Percentiles rank a stretch among this genome's conserved stretches.
phyloP scores from a whole-genome alignment of 2,329 filamentous ascomycete genomes.

The Verticillium isaacii region DNA sequence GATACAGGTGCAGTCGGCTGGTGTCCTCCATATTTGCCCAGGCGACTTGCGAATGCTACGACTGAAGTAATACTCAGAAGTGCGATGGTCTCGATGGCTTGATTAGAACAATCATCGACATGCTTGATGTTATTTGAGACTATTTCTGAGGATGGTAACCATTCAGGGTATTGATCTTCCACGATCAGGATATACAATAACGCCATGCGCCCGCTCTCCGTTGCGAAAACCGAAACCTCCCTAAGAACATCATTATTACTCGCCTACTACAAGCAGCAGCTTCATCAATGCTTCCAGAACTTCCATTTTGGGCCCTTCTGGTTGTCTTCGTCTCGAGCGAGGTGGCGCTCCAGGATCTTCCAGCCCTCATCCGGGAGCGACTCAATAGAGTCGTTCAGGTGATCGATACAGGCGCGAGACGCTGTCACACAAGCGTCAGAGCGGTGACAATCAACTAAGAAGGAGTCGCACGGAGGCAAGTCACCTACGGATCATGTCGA shows the following conservation, averaged over 20 bases:
- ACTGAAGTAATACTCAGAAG: too few species aligned
- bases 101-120: too few species aligned
- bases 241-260: neutral
- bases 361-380: constrained; percentile 16
- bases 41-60: too few species aligned
- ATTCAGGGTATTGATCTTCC: too few species aligned
- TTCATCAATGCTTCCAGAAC: neutral
- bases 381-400: constrained; percentile 18
- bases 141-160: too few species aligned
- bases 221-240: neutral
- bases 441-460: rapidly evolving
- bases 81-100: too few species aligned
- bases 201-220: neutral
- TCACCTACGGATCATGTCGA: constrained; percentile 13
- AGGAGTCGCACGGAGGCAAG: neutral
- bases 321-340: constrained; percentile 3
- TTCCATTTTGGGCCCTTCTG: neutral
- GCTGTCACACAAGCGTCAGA: constrained; percentile 6
- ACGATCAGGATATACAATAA: too few species aligned
- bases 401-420: constrained; percentile 15
- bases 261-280: neutral
- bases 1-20: too few species aligned
- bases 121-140: too few species aligned
- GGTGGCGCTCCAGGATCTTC: constrained; percentile 14
- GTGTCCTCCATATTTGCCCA: too few species aligned